Conservation (phyloP, 164 flowering plant genomes). For the Chimonanthus praecox region DNA sequence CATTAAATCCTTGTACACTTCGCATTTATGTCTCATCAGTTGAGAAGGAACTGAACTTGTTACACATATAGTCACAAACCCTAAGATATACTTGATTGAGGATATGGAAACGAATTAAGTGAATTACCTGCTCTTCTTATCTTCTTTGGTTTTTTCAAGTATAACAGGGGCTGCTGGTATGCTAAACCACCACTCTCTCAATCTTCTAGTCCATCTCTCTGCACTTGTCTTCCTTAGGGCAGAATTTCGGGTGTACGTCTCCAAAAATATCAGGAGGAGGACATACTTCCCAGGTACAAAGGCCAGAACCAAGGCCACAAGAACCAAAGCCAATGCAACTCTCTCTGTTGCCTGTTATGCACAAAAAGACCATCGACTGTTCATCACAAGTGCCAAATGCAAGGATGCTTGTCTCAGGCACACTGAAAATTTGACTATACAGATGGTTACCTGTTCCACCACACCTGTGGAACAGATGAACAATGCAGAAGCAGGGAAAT, state of each 20-base stretch:
- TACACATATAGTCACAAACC: not conserved
- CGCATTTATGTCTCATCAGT: too few species aligned
- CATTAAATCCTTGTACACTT: too few species aligned
- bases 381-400: not conserved
- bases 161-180: constrained; percentile 94
- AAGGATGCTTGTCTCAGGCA: not conserved
- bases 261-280: constrained; percentile 45
- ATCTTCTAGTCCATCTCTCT: constrained; percentile 69
- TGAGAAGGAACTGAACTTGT: not conserved
- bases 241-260: constrained; percentile 64
- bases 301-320: constrained; percentile 46
- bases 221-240: constrained; percentile 67
- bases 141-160: constrained; percentile 58
- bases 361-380: not conserved
- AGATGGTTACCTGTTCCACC: too few species aligned
- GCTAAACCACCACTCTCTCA: constrained; percentile 98
- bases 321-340: constrained; percentile 42
- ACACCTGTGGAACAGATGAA: too few species aligned
- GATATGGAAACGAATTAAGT: not conserved
- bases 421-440: too few species aligned
- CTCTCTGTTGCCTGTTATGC: constrained; percentile 69
- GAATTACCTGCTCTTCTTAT: constrained; percentile 51
- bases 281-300: constrained; percentile 52
- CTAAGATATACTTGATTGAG: not conserved
- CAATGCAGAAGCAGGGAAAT: too few species aligned